Base-by-base conservation (phyloP, 2,329 filamentous ascomycete genomes). In the Colletotrichum euphorbiae region DNA sequence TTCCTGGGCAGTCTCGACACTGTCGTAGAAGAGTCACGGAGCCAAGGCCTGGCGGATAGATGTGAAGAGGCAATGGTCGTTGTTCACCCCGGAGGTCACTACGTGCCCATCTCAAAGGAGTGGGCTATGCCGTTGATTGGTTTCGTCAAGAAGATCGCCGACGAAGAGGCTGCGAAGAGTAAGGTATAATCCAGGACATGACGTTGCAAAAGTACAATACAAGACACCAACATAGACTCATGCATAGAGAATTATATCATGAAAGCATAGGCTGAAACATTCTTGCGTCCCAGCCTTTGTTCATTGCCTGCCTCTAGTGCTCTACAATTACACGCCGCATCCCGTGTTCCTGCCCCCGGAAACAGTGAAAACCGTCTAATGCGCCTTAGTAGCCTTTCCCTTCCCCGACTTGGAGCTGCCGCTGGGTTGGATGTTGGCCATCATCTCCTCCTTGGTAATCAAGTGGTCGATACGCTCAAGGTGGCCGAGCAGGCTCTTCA, bases 391-490 rank as follows among this genome's bases (percentile, higher is more conserved):
- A 17, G 75, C 76, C 75, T 82, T 80, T 40, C 76, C 73, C 73
- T 80, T 80, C 63, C 74, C 74, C 42, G 71, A 73, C 73, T 80
- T 76, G 28, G 73, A 74, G 69, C 78, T 77, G 68, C 77, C 78
- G 56, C 80, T 82, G 6, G 93, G 93, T 80, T 96, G 91, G 75
- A 99, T 98, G 68, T 94, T 88, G 45, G 96, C 96, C 96, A 99
- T 99, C 96, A 99, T 99, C 86, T 99, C 96, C 82, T 99, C 96
- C 86, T 98, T 98, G 62, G 97, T 99, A 76, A 99, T 99, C 75
- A 99, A 85, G 80, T 99, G 96, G 77, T 99, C 96, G 70, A 99
- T 97, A 71, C 94, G 88, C 85, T 97, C 94, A 76, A 97, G 78
- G 62, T 95, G 82, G 11, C 93, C 93, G 72, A 97, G 82, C 74